Percentiles rank a stretch among this genome's conserved stretches.
Conservation (phyloP, 202 grass and related monocot species). For the Elaeis oleifera region DNA sequence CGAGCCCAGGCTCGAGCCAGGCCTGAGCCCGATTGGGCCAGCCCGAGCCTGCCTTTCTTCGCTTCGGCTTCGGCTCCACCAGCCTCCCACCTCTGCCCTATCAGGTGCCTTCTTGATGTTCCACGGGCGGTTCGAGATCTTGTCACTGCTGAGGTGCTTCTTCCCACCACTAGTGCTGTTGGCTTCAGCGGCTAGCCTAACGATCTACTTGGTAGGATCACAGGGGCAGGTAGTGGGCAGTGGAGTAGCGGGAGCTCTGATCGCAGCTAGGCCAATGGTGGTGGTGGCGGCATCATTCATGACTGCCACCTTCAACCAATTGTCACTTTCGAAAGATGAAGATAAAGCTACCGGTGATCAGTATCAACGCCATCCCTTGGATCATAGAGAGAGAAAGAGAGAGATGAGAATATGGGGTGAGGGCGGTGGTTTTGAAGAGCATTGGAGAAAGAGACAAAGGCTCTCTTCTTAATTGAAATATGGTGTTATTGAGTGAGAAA, state of each 20-base stretch:
- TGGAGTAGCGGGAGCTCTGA: neutral
- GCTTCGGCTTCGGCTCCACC: neutral
- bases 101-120: neutral
- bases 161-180: neutral
- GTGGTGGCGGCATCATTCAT: conserved; percentile 11
- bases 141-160: neutral
- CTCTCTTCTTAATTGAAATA: too few relatives aligned
- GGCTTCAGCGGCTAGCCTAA: neutral
- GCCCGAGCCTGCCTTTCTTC: too few relatives aligned
- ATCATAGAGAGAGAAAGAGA: too few relatives aligned
- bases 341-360: neutral
- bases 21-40: too few relatives aligned
- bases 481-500: too few relatives aligned
- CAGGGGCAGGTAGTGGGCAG: conserved; percentile 14
- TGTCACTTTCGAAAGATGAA: neutral
- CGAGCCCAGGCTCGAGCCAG: too few relatives aligned
- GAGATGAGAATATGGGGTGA: too few relatives aligned
- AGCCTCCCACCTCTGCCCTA: neutral
- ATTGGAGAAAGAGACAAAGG: too few relatives aligned
- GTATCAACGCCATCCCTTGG: too few relatives aligned
- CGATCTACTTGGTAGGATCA: conserved; percentile 2
- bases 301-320: conserved; percentile 1
- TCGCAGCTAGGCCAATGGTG: conserved; percentile 1
- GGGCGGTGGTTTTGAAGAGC: too few relatives aligned
- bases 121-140: conserved; percentile 4